A percentile compares a stretch with the other conserved stretches of the same genome.
These are phyloP conservation scores for Pulveroboletus frians DNA, from an alignment of 768 basidiomycete species.

Conservation along the genomic window DNA sequence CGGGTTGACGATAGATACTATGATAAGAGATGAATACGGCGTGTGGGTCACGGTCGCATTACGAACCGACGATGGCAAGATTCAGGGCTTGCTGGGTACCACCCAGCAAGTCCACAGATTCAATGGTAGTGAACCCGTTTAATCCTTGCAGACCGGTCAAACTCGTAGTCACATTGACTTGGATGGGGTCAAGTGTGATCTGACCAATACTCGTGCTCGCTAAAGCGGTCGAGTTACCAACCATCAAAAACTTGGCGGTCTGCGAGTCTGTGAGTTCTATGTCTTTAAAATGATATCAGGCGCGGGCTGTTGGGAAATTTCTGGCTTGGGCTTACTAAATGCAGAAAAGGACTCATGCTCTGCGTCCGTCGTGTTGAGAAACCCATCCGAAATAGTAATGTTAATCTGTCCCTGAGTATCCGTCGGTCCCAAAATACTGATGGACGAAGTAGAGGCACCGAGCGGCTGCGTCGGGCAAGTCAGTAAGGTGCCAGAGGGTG, in stretches of 20 bases:
- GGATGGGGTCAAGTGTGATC: conserved; percentile 66
- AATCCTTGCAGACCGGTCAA: conserved; percentile 59
- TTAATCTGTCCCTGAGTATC: conserved; percentile 61
- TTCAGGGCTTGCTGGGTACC: conserved; percentile 55
- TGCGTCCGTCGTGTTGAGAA: conserved; percentile 42
- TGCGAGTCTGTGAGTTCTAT: conserved; percentile 48
- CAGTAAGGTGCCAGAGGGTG: not conserved
- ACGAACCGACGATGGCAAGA: conserved; percentile 53
- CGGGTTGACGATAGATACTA: conserved; percentile 63
- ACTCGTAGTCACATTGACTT: conserved; percentile 61
- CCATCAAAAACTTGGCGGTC: conserved; percentile 48
- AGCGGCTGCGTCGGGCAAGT: conserved; percentile 39
- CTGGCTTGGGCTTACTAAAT: conserved; percentile 44
- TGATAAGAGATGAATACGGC: not conserved
- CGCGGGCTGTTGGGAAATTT: not conserved
- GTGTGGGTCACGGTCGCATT: not conserved
- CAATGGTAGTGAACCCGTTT: conserved; percentile 50
- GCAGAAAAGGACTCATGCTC: conserved; percentile 49
- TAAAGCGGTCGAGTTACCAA: conserved; percentile 55
- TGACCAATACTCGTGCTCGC: conserved; percentile 59
- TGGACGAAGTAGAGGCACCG: conserved; percentile 57
- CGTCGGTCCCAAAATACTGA: conserved; percentile 46
- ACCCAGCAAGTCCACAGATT: conserved; percentile 59
- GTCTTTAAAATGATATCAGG: conserved; percentile 33
- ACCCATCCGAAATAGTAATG: conserved; percentile 54